Base-by-base conservation (phyloP, 805 yeast species). In the Crinitomyces ghanaensis region DNA sequence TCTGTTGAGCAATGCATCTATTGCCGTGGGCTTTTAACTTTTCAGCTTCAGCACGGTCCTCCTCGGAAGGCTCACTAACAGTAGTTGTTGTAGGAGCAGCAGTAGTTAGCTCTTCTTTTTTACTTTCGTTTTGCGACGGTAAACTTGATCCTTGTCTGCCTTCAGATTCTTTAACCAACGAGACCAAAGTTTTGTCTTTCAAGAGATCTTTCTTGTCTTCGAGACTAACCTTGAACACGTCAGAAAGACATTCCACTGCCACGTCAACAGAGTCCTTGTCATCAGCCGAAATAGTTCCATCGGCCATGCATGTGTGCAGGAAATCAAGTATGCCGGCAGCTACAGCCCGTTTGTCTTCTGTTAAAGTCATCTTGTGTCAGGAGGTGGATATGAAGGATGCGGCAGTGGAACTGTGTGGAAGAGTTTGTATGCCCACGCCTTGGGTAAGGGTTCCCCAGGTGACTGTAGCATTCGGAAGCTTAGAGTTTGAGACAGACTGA, bases 241-340 rank as follows among this genome's bases (percentile, higher is more conserved):
- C 97, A 16, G 81, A 72, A 37, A 91, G 72, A 63, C 96, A 84
- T 51, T 84, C 95, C 44, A 85, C 70, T 40, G 97, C 97, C 33
- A 88, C 93, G 44, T 85, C 95, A 46, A 88, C 66, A 6, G 95
- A 83, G 46, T 91, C 97, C 36, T 68, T 67, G 52, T 76, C 82
- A 43, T 88, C 97, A 41, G 75, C 80, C 23, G 77, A 59, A 29
- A 86, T 70, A 27, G 70, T 69, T 27, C 81, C 80, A 41, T 68
- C 66, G 29, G 66, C 52, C 13, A 79, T 70, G 7, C 81, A 59
- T 12, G 62, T 48, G 46, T 71, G 67, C 46, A 91, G 66, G 55
- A 77, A 88, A 40, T 74, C 71, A 28, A 84, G 75, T 44, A 88
- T 76, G 33, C 83, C 72, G 31, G 74, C 63, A 2, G 93, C 88